Evolutionary conservation across 208 protist species (phyloP), one percentile per base, ranked within the genome.

Genomic region (Trypanosoma platydactyli): DNA sequence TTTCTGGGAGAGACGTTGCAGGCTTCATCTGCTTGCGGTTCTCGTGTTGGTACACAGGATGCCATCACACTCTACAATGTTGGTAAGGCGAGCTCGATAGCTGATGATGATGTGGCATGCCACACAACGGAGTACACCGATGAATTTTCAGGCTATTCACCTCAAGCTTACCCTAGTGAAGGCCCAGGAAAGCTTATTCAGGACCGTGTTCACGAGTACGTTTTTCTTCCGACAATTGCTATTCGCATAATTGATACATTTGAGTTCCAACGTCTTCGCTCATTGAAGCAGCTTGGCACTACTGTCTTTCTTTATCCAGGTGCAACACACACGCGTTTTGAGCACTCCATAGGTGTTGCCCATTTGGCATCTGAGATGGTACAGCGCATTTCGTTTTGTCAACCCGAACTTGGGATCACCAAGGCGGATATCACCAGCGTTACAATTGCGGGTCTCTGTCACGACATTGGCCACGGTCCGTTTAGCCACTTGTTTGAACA

Each of bases 151-250:
- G 9, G 0, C 0, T n/a, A 16, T n/a, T 54, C 42, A 16, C 44
- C 41, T 45, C 27, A 52, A 53, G 11, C 30, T 22, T 18, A 38
- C 42, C 9, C 33, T 54, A 42, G 18, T 30, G 52, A 57, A 22
- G 58, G 64, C 30, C 40, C 41, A 1, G 76, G 80, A 40, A 86
- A 86, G 64, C 64, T 79, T 16, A 76, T 94, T 42, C 81, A 88
- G 20, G 97, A 99, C 76, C 92, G 90, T 35, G 79, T 99, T 24
- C 96, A 99, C 60, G 96, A 97, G 61, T 91, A 98, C 73, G 90
- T 98, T 41, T 79, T 82, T 29, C 72, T 99, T 29, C 87, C 93
- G 0, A 73, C 82, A 48, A 67, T 97, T 30, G 81, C 92, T 29
- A 72, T 97, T 27, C 77, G 83, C 4, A 76, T 96, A 45, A 82